These are phyloP conservation scores for Fragilaria radians DNA, from an alignment of 108 stramenopile genomes.

Conservation along the genomic window DNA sequence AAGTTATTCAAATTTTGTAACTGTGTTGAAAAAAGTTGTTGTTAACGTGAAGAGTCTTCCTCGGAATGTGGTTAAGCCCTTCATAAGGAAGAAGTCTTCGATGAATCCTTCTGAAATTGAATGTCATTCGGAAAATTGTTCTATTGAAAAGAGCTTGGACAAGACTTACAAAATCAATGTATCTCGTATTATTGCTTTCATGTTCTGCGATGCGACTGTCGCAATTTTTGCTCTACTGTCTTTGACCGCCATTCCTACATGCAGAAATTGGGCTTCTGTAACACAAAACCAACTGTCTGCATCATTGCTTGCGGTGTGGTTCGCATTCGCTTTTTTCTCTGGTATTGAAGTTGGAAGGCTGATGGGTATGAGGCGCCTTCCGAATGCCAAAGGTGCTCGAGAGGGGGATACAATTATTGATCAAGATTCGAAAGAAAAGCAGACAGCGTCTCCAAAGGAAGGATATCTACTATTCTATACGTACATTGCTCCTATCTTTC, in stretches of 20 bases:
- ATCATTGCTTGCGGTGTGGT: constrained; percentile 4
- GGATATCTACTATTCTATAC: not conserved
- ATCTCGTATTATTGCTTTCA: not conserved
- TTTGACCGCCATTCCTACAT: constrained; percentile 1
- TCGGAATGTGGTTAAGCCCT: not conserved
- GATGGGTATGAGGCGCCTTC: not conserved
- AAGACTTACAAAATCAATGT: not conserved
- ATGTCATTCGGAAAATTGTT: not conserved
- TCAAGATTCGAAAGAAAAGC: not conserved
- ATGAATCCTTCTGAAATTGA: not conserved
- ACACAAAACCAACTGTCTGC: not conserved
- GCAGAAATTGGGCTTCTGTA: not conserved
- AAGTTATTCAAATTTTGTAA: no score
- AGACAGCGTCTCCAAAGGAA: not conserved
- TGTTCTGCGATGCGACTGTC: constrained; percentile 8
- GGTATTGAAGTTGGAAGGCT: constrained; percentile 8
- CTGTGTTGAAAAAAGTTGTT: constrained; percentile 1
- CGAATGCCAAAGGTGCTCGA: not conserved
- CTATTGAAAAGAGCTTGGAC: not conserved
- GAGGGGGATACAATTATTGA: not conserved
- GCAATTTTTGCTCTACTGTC: not conserved
- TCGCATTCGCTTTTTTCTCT: constrained; percentile 3
- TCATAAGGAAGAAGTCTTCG: not conserved
- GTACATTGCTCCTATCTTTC: not conserved
- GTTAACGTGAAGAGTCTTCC: not conserved